phyloP scores from a whole-genome alignment of 805 yeast species.

The Candida insectalens region DNA sequence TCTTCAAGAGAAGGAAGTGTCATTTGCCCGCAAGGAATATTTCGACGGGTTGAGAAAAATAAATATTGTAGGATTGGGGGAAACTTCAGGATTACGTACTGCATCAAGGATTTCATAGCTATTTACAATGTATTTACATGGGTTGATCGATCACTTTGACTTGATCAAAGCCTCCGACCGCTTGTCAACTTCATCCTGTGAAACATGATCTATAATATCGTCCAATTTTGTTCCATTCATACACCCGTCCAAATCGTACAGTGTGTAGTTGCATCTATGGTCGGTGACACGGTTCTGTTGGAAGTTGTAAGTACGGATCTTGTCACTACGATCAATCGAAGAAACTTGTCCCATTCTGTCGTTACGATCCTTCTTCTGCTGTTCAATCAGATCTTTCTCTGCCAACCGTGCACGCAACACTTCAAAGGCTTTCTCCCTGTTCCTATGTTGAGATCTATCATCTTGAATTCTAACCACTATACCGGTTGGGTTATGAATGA shows the following conservation, averaged over 20 bases:
- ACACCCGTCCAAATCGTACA: conserved; percentile 66
- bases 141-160: too few relatives aligned
- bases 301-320: conserved; percentile 86
- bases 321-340: conserved; percentile 84
- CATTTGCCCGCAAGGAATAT: conserved; percentile 15
- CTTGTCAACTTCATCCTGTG: conserved; percentile 33
- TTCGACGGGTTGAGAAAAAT: neutral
- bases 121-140: too few relatives aligned
- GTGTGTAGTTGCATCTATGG: conserved; percentile 75
- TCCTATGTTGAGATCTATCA: conserved; percentile 88
- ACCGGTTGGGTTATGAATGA: conserved; percentile 89
- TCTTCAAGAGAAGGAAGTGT: conserved; percentile 32
- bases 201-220: conserved; percentile 44
- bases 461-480: conserved; percentile 86
- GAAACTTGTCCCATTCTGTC: conserved; percentile 77
- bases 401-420: conserved; percentile 79
- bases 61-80: conserved; percentile 1
- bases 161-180: conserved; percentile 30
- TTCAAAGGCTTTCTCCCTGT: conserved; percentile 85
- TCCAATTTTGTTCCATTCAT: conserved; percentile 53
- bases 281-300: conserved; percentile 92
- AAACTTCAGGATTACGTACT: too few relatives aligned
- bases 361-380: conserved; percentile 52
- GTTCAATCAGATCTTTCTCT: conserved; percentile 60
- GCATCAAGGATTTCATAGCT: too few relatives aligned